Percentiles rank a stretch among this genome's conserved stretches.
These are phyloP conservation scores for Colletotrichum plurivorum DNA, from an alignment of 2,329 filamentous ascomycete genomes.

Conservation along the genomic window DNA sequence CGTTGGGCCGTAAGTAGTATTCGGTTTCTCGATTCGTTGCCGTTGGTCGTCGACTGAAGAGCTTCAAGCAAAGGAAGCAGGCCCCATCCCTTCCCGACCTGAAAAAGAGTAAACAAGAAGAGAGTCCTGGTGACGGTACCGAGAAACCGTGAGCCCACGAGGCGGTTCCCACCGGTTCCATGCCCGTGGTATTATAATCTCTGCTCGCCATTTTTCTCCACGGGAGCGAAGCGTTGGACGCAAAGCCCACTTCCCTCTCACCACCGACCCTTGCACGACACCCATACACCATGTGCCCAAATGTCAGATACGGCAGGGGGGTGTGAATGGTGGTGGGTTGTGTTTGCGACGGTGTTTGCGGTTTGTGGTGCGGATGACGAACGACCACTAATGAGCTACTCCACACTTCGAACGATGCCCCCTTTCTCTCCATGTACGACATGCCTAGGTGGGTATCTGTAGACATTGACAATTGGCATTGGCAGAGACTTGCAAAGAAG, in stretches of 20 bases:
- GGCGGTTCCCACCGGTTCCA: conserved; percentile 8
- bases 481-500: neutral
- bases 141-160: neutral
- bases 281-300: conserved; percentile 4
- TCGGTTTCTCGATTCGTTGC: neutral
- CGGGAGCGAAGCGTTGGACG: neutral
- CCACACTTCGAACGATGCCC: conserved; percentile 32
- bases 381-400: neutral
- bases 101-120: neutral
- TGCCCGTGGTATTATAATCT: conserved; percentile 24
- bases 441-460: neutral
- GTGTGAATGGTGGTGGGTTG: too few relatives aligned
- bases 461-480: neutral
- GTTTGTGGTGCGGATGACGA: too few relatives aligned
- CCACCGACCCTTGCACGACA: conserved; percentile 4
- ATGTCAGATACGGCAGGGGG: neutral
- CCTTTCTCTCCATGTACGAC: neutral
- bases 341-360: too few relatives aligned
- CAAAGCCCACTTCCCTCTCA: neutral
- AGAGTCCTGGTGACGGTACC: neutral
- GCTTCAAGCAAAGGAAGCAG: conserved; percentile 4
- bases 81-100: conserved; percentile 29
- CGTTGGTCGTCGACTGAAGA: neutral
- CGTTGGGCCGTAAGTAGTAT: too few relatives aligned
- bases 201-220: neutral